These are phyloP conservation scores for Prunus padus DNA, from an alignment of 306 rosid species.

Conservation along the genomic window DNA sequence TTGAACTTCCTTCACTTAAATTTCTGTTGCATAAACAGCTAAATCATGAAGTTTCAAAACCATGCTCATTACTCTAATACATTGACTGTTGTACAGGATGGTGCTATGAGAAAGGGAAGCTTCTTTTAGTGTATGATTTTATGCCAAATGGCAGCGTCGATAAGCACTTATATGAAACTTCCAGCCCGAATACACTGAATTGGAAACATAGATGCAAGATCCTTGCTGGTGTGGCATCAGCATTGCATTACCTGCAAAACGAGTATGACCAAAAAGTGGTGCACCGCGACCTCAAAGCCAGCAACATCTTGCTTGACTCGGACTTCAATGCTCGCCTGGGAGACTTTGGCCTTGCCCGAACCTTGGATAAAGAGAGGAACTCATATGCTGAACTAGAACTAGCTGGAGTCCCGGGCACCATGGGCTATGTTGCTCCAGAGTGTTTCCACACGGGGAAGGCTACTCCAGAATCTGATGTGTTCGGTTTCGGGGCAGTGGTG, in stretches of 20 bases:
- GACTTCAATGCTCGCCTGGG: constrained; percentile 51
- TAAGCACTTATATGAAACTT: constrained; percentile 33
- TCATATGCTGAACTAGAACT: constrained; percentile 45
- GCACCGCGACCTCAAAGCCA: constrained; percentile 51
- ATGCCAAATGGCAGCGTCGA: constrained; percentile 56
- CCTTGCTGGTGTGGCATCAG: constrained; percentile 44
- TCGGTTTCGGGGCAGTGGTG: constrained; percentile 52
- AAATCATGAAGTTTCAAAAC: background rate
- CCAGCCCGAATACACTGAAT: constrained; percentile 21
- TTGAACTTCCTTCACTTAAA: background rate
- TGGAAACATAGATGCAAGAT: constrained; percentile 41
- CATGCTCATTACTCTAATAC: background rate
- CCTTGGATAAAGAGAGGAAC: constrained; percentile 48
- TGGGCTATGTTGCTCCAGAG: constrained; percentile 61
- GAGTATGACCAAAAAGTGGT: constrained; percentile 44
- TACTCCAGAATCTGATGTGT: constrained; percentile 52
- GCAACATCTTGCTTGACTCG: constrained; percentile 41
- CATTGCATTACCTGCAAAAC: constrained; percentile 49
- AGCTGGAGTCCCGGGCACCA: constrained; percentile 45
- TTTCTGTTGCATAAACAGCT: background rate
- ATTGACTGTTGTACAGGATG: constrained; percentile 28
- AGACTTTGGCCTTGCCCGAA: constrained; percentile 57
- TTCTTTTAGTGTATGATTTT: constrained; percentile 45
- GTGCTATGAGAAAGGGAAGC: constrained; percentile 54
- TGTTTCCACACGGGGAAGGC: constrained; percentile 58